A percentile compares a stretch with the other conserved stretches of the same genome.
phyloP scores from a whole-genome alignment of 2,329 filamentous ascomycete species.

The Trichophaea hybrida region DNA sequence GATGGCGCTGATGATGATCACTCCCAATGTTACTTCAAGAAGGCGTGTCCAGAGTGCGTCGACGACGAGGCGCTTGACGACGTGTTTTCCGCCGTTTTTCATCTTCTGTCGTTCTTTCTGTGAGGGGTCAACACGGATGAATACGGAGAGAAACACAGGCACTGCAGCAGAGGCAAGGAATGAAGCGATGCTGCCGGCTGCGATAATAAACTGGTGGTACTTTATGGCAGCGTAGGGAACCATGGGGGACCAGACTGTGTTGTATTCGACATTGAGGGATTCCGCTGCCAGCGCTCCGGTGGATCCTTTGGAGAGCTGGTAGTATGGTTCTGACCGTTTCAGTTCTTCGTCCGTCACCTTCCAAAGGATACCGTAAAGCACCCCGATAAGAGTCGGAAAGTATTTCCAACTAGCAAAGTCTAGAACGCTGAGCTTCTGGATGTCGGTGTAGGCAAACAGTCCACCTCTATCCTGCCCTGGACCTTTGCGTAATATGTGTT shows the following conservation, averaged over 20 bases:
- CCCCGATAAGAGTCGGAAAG: conserved; percentile 45
- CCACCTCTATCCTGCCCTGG: conserved; percentile 1
- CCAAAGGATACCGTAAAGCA: conserved; percentile 50
- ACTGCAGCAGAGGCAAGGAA: conserved; percentile 53
- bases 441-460: conserved; percentile 23
- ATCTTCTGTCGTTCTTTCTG: conserved; percentile 33
- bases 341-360: conserved; percentile 53
- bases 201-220: conserved; percentile 53
- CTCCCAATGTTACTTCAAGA: conserved; percentile 41
- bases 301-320: conserved; percentile 45
- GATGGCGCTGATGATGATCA: conserved; percentile 45
- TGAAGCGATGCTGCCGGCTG: conserved; percentile 49
- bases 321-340: conserved; percentile 51
- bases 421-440: conserved; percentile 37
- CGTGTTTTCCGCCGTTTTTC: not conserved
- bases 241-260: conserved; percentile 52
- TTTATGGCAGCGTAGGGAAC: conserved; percentile 49
- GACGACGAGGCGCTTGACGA: conserved; percentile 20
- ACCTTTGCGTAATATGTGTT: conserved; percentile 2
- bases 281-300: conserved; percentile 47
- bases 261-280: conserved; percentile 60
- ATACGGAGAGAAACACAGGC: conserved; percentile 52
- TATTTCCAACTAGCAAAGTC: conserved; percentile 51
- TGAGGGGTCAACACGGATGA: conserved; percentile 43
- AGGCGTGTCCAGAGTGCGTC: conserved; percentile 47